Conservation (phyloP, 148 eudicot genomes). For the Fagopyrum homotropicum region DNA sequence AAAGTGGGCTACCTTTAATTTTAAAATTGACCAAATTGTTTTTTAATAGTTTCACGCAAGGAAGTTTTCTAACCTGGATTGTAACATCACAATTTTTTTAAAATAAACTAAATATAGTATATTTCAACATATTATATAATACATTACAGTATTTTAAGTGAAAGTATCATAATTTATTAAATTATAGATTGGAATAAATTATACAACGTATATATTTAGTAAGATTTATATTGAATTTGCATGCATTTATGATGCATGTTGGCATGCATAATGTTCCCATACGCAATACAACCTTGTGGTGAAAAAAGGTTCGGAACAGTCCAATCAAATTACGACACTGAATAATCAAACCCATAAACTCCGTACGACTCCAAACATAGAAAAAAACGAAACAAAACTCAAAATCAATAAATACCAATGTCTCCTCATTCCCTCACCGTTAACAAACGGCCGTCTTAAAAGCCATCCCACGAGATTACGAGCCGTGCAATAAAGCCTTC, state of each 20-base stretch:
- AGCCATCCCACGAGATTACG: not conserved
- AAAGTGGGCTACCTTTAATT: not conserved
- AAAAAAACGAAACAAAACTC: not conserved
- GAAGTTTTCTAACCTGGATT: too few species aligned
- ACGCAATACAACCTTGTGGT: not conserved
- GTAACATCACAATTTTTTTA: too few species aligned
- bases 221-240: not conserved
- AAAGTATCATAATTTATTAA: too few species aligned
- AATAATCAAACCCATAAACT: not conserved
- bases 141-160: too few species aligned
- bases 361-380: not conserved
- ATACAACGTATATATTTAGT: too few species aligned
- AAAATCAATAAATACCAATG: not conserved
- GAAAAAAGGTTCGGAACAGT: not conserved
- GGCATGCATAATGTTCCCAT: not conserved
- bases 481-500: not conserved
- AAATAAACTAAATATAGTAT: too few species aligned
- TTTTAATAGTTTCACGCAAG: not conserved
- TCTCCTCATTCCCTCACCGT: not conserved
- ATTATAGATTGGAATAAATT: too few species aligned
- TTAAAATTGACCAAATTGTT: not conserved
- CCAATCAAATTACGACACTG: not conserved
- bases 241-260: not conserved
- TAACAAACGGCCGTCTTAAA: conserved; percentile 4
- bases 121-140: too few species aligned